phyloP scores from a whole-genome alignment of 192 early-diverging fungal genomes.

The Coemansia sp. region DNA sequence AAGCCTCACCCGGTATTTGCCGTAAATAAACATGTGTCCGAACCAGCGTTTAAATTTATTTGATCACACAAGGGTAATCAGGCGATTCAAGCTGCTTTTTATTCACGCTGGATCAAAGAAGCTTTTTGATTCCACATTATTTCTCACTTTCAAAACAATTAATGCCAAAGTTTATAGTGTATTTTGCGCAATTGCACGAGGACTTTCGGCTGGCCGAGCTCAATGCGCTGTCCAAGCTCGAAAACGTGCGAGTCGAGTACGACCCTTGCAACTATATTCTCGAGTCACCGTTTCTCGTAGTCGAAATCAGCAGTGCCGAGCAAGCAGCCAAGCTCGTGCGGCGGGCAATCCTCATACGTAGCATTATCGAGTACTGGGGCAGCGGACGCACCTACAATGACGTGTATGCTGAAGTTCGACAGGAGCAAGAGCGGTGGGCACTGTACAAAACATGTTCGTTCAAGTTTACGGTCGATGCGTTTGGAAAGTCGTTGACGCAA shows the following conservation, averaged over 20 bases:
- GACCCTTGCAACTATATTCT: constrained; percentile 61
- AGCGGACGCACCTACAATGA: constrained; percentile 61
- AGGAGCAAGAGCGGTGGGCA: constrained; percentile 59
- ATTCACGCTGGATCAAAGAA: no score
- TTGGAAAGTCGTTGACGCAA: constrained; percentile 70
- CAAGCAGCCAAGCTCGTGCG: constrained; percentile 72
- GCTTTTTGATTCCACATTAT: no score
- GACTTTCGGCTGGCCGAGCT: constrained; percentile 84
- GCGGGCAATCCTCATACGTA: constrained; percentile 78
- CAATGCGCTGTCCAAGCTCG: constrained; percentile 74
- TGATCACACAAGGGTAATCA: no score
- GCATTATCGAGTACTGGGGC: constrained; percentile 78
- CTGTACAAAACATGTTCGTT: constrained; percentile 62
- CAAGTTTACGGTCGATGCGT: constrained; percentile 74
- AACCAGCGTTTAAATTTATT: no score
- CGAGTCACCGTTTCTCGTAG: constrained; percentile 78
- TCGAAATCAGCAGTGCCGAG: constrained; percentile 67
- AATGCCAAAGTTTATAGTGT: constrained; percentile 56
- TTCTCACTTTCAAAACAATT: no score
- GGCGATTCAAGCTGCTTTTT: no score
- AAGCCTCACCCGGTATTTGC: no score
- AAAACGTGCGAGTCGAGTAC: constrained; percentile 67
- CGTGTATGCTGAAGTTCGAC: constrained; percentile 61
- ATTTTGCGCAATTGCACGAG: constrained; percentile 72
- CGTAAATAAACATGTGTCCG: no score